Percentiles rank a stretch among this genome's conserved stretches.
Conservation (phyloP, 495 filamentous ascomycete species). For the Daldinia caldariorum region DNA sequence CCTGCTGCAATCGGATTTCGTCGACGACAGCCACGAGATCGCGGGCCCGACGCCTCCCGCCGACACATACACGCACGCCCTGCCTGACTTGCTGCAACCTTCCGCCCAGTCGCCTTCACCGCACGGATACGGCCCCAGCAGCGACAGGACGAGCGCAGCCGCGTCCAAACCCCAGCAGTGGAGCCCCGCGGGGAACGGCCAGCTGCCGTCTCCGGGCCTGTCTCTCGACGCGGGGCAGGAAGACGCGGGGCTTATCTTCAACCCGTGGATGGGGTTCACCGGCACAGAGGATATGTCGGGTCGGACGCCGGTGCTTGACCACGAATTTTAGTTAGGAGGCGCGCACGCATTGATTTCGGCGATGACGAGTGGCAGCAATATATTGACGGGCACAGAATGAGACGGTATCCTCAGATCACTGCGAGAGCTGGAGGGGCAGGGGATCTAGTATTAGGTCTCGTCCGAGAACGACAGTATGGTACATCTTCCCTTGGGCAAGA, state of each 20-base stretch:
- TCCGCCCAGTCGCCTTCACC: not conserved
- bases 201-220: constrained; percentile 7
- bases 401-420: not conserved
- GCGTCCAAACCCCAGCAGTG: constrained; percentile 10
- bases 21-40: constrained; percentile 45
- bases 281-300: constrained; percentile 39
- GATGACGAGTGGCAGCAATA: too few relatives aligned
- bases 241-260: constrained; percentile 45
- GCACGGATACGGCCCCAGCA: not conserved
- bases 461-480: not conserved
- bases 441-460: not conserved
- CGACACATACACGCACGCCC: not conserved
- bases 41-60: constrained; percentile 21
- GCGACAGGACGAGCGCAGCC: not conserved
- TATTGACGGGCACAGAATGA: too few relatives aligned
- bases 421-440: not conserved
- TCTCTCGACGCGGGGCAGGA: constrained; percentile 40
- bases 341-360: too few relatives aligned
- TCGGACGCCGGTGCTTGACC: constrained; percentile 17
- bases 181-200: constrained; percentile 8
- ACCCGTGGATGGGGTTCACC: constrained; percentile 46
- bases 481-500: not conserved
- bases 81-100: not conserved
- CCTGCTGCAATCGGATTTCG: constrained; percentile 45
- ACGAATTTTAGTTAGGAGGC: constrained; percentile 33